These are phyloP conservation scores for Eimeria necatrix DNA, from an alignment of 169 alveolate genomes.

Conservation along the genomic window DNA sequence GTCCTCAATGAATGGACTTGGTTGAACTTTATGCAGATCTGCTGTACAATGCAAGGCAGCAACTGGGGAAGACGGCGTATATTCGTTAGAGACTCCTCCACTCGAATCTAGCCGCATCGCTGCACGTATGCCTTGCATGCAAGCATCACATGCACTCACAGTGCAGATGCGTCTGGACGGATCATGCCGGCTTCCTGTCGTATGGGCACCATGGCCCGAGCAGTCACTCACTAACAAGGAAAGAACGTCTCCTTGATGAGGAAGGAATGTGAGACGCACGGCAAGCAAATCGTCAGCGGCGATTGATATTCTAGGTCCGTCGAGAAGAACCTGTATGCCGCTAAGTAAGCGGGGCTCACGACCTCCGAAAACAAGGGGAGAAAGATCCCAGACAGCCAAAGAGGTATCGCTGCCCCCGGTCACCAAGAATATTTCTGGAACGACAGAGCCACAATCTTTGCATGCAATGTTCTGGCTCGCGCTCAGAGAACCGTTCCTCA, in stretches of 20 bases:
- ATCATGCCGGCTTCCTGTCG: constrained; percentile 40
- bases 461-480: constrained; percentile 53
- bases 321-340: constrained; percentile 52
- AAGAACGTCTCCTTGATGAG: constrained; percentile 82
- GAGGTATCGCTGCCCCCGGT: constrained; percentile 82
- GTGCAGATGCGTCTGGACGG: constrained; percentile 43
- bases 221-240: constrained; percentile 53
- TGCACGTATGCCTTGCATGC: constrained; percentile 36
- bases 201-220: neutral
- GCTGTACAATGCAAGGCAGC: neutral
- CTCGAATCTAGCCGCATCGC: constrained; percentile 59
- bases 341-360: constrained; percentile 66
- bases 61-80: constrained; percentile 27
- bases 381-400: constrained; percentile 78
- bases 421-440: constrained; percentile 67
- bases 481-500: constrained; percentile 28
- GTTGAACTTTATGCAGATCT: constrained; percentile 54
- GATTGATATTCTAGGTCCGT: constrained; percentile 65
- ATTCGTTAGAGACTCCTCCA: constrained; percentile 12
- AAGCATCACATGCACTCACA: constrained; percentile 43
- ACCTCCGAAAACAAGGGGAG: constrained; percentile 73
- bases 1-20: constrained; percentile 33
- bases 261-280: constrained; percentile 70
- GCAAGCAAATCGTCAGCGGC: constrained; percentile 72
- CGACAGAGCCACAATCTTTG: constrained; percentile 60